Evolutionary conservation across 106 monocot species (phyloP).

Genomic region (Phalaenopsis equestris): DNA sequence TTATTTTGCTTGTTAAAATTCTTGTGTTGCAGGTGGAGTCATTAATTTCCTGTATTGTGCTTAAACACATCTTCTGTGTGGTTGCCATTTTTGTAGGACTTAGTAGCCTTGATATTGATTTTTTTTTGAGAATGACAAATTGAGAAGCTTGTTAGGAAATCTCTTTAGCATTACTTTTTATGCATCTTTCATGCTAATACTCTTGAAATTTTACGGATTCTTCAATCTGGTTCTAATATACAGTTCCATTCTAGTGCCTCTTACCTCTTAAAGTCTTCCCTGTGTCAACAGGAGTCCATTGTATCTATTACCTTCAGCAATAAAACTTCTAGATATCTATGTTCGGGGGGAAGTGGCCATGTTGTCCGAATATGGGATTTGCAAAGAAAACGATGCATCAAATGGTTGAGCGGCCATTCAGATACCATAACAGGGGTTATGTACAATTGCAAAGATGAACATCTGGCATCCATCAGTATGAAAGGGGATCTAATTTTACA

Average conservation of each 20-base stretch:
- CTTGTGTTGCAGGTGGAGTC: neutral
- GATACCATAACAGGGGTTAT: constrained; percentile 85
- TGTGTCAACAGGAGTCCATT: constrained; percentile 63
- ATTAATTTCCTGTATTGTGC: neutral
- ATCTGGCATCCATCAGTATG: constrained; percentile 87
- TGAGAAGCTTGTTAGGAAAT: neutral
- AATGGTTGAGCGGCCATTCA: constrained; percentile 85
- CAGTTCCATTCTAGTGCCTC: neutral
- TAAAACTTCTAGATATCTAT: constrained; percentile 88
- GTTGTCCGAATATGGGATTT: constrained; percentile 94
- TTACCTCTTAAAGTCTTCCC: neutral
- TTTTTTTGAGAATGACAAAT: neutral
- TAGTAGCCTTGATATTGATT: neutral
- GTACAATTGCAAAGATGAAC: constrained; percentile 94
- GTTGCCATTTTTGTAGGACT: neutral
- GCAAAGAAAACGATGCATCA: constrained; percentile 90
- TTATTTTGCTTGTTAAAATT: too few relatives aligned
- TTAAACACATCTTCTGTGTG: neutral
- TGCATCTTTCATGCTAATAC: neutral
- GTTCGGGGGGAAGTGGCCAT: constrained; percentile 80
- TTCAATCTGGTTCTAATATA: constrained; percentile 4
- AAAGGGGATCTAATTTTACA: constrained; percentile 94
- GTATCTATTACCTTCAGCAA: constrained; percentile 76
- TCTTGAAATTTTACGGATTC: neutral
- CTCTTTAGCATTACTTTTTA: neutral